Evolutionary conservation across 2,329 filamentous ascomycete species (phyloP).

Genomic region (Cladosporium austrohemisphaericum): DNA sequence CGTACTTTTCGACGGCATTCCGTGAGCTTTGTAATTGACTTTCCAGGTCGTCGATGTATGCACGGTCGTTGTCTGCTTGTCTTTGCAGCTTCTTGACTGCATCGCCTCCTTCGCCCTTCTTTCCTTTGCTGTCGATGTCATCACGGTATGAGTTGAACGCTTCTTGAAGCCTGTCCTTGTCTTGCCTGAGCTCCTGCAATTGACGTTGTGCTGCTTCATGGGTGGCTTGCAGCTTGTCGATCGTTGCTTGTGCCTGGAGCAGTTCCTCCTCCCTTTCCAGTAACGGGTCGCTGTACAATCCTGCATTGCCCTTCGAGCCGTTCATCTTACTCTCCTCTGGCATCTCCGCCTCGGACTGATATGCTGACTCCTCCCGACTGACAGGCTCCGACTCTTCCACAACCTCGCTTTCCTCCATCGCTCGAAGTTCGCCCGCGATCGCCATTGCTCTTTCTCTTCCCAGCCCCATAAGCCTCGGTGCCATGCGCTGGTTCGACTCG

Average conservation of each 20-base stretch:
- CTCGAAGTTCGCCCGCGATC: constrained; percentile 31
- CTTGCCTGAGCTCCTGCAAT: constrained; percentile 39
- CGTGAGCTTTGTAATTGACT: constrained; percentile 43
- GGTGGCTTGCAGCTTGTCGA: constrained; percentile 41
- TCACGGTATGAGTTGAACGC: constrained; percentile 46
- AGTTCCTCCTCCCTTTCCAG: constrained; percentile 50
- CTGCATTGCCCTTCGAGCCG: constrained; percentile 21
- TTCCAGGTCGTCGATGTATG: constrained; percentile 50
- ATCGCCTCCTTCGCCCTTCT: constrained; percentile 38
- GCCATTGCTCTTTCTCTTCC: constrained; percentile 32
- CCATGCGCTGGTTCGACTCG: constrained; percentile 48
- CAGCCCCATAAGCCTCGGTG: constrained; percentile 30
- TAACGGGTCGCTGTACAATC: constrained; percentile 39
- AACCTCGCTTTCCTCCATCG: constrained; percentile 30
- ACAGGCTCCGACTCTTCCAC: constrained; percentile 24
- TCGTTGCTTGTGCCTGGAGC: constrained; percentile 46
- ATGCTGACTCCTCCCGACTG: constrained; percentile 30
- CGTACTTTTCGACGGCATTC: constrained; percentile 43
- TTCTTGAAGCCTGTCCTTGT: constrained; percentile 45
- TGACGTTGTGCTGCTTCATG: constrained; percentile 41
- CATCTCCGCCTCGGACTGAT: constrained; percentile 30
- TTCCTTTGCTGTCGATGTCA: constrained; percentile 41
- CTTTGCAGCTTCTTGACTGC: constrained; percentile 42
- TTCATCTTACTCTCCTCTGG: constrained; percentile 20
- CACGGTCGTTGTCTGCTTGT: constrained; percentile 43